Evolutionary conservation across 2,329 filamentous ascomycete genomes (phyloP).

Genomic region (Ascochyta koolunga): DNA sequence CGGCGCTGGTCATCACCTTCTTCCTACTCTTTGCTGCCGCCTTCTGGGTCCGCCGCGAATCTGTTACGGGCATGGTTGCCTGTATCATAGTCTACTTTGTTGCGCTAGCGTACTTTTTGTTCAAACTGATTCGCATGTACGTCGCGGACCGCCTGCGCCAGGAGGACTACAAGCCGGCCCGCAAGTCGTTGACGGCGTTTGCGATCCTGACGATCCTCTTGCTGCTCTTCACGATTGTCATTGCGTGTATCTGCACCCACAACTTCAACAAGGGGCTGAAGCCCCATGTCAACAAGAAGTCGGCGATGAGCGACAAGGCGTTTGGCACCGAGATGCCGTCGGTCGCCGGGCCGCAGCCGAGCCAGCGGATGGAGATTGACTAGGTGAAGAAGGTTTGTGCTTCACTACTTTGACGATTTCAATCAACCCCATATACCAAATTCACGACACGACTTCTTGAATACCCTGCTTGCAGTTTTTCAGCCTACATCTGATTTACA

Average conservation of each 20-base stretch:
- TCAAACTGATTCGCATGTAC: slow-evolving; percentile 98
- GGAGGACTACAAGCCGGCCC: slow-evolving; percentile 74
- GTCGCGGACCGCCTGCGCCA: slow-evolving; percentile 57
- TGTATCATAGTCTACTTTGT: slow-evolving; percentile 87
- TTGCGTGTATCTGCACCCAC: slow-evolving; percentile 83
- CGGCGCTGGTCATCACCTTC: slow-evolving; percentile 90
- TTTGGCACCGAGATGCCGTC: slow-evolving; percentile 56
- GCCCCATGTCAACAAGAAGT: slow-evolving; percentile 74
- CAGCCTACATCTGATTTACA: slow-evolving; percentile 35
- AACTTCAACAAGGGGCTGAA: slow-evolving; percentile 93
- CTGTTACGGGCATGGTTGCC: slow-evolving; percentile 73
- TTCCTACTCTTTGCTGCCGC: slow-evolving; percentile 84
- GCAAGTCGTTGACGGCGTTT: slow-evolving; percentile 88
- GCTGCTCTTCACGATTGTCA: slow-evolving; percentile 85
- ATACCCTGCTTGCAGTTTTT: slow-evolving; percentile 29
- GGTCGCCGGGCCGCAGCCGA: slow-evolving; percentile 52
- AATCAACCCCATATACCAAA: slow-evolving; percentile 4
- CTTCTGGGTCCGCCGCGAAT: slow-evolving; percentile 84
- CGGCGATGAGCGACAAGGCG: slow-evolving; percentile 58
- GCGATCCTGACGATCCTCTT: slow-evolving; percentile 90
- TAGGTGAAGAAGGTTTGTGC: slow-evolving; percentile 20
- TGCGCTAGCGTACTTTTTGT: slow-evolving; percentile 92
- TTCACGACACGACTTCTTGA: slow-evolving; percentile 32
- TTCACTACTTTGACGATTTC: slow-evolving; percentile 7
- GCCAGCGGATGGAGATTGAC: slow-evolving; percentile 52